A percentile compares a stretch with the other conserved stretches of the same genome.
phyloP scores from a whole-genome alignment of 306 rosid genomes.

The Vigna hirtella region DNA sequence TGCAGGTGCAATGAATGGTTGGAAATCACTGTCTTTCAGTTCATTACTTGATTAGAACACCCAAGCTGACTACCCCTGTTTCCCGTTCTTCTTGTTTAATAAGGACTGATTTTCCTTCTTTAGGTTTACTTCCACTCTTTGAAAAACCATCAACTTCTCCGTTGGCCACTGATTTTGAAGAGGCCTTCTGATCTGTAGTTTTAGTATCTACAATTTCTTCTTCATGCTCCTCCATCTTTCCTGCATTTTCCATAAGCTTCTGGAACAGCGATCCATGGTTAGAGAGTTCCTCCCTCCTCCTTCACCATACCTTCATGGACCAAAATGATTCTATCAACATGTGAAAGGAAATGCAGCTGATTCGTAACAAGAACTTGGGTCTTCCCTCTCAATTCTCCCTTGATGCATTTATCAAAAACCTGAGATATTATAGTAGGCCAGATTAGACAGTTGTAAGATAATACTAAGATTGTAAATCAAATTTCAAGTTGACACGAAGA shows the following conservation, averaged over 20 bases:
- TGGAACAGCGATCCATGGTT: slow-evolving; percentile 72
- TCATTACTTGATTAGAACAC: slow-evolving; percentile 71
- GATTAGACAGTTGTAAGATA: slow-evolving; percentile 37
- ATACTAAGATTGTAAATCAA: slow-evolving; percentile 17
- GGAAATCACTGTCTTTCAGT: slow-evolving; percentile 18
- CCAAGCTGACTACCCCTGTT: slow-evolving; percentile 87
- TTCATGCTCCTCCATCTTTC: slow-evolving; percentile 78
- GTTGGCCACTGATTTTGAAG: slow-evolving; percentile 53
- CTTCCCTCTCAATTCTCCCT: slow-evolving; percentile 84
- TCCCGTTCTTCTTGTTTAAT: slow-evolving; percentile 92
- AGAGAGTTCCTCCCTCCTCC: slow-evolving; percentile 90
- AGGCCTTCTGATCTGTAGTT: slow-evolving; percentile 51
- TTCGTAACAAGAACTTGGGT: slow-evolving; percentile 95
- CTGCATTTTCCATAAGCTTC: slow-evolving; percentile 92
- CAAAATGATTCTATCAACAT: slow-evolving; percentile 80
- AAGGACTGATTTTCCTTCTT: slow-evolving; percentile 75
- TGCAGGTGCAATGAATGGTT: slow-evolving; percentile 26
- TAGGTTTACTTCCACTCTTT: slow-evolving; percentile 48
- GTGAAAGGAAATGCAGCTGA: slow-evolving; percentile 95
- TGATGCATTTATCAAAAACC: slow-evolving; percentile 91
- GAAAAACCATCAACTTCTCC: slow-evolving; percentile 48
- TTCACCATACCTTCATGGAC: slow-evolving; percentile 72
- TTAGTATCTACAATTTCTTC: slow-evolving; percentile 54
- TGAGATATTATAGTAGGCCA: slow-evolving; percentile 32
- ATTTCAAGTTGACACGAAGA: slow-evolving; percentile 39